Evolutionary conservation across 768 basidiomycete genomes (phyloP).

Genomic region (Tulasnella sp.): DNA sequence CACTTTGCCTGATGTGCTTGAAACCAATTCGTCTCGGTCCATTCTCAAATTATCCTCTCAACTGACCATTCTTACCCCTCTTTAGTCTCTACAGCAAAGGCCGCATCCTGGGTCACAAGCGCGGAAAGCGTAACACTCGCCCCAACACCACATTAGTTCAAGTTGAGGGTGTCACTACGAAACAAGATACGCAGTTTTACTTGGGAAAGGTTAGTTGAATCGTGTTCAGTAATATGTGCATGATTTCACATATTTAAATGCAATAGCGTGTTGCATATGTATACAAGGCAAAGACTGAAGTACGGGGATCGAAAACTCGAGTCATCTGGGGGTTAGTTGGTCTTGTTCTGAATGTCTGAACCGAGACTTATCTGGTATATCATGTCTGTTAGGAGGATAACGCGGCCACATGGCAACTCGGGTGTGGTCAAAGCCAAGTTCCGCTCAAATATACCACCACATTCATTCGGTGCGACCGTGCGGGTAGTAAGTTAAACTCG

Average conservation of each 20-base stretch:
- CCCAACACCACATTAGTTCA: constrained; percentile 95
- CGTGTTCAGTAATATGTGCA: neutral
- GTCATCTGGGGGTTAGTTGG: constrained; percentile 90
- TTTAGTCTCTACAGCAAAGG: constrained; percentile 87
- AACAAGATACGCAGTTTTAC: constrained; percentile 95
- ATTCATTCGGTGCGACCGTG: constrained; percentile 83
- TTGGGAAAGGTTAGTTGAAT: constrained; percentile 73
- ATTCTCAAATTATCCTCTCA: neutral
- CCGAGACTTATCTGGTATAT: neutral
- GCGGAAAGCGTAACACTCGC: constrained; percentile 90
- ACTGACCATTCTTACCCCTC: neutral
- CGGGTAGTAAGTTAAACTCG: constrained; percentile 57
- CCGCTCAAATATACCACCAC: constrained; percentile 86
- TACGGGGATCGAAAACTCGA: constrained; percentile 88
- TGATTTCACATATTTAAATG: constrained; percentile 8
- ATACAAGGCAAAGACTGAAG: constrained; percentile 91
- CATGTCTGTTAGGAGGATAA: constrained; percentile 51
- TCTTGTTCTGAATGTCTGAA: neutral
- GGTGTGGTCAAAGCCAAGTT: constrained; percentile 98
- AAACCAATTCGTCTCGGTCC: too few relatives aligned
- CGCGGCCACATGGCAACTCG: constrained; percentile 84
- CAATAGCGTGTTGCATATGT: constrained; percentile 90
- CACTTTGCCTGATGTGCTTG: too few relatives aligned
- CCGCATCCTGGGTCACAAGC: constrained; percentile 95
- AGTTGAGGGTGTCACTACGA: constrained; percentile 88